phyloP scores from a whole-genome alignment of 2,329 filamentous ascomycete genomes.

The Shiraia sp. region DNA sequence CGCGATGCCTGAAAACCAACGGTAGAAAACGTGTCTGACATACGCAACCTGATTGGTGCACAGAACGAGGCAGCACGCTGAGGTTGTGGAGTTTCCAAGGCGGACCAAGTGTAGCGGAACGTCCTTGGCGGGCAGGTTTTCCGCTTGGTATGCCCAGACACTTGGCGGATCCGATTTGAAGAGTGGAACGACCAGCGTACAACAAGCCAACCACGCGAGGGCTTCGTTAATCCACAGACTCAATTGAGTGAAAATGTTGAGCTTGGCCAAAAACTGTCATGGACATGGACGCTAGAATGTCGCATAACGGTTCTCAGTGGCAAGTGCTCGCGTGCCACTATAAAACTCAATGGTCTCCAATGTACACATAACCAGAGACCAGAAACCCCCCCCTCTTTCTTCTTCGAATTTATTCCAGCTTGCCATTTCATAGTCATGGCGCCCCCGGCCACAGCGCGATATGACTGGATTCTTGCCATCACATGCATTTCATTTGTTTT shows the following conservation, averaged over 20 bases:
- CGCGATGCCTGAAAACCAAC: constrained; percentile 8
- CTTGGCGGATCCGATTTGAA: constrained; percentile 11
- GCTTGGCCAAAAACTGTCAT: constrained; percentile 11
- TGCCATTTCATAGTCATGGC: constrained; percentile 12
- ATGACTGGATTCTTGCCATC: constrained; percentile 49
- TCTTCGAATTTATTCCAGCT: not conserved
- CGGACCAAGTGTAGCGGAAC: constrained; percentile 14
- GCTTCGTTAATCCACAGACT: no score
- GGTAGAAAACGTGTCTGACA: constrained; percentile 8
- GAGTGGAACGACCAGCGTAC: constrained; percentile 1
- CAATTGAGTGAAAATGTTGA: constrained; percentile 5
- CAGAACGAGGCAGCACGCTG: not conserved
- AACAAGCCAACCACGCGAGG: constrained; percentile 9
- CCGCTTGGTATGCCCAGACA: constrained; percentile 8
- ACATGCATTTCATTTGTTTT: constrained; percentile 44
- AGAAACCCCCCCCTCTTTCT: not conserved
- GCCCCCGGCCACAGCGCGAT: constrained; percentile 30
- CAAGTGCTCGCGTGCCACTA: constrained; percentile 11
- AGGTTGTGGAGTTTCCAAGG: constrained; percentile 14
- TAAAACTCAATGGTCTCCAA: constrained; percentile 8
- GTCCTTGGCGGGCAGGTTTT: constrained; percentile 13
- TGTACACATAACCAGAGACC: not conserved
- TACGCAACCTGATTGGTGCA: constrained; percentile 9
- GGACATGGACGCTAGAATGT: no score
- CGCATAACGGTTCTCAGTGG: constrained; percentile 7